Conservation (phyloP, 108 stramenopile species). For the Chaetoceros muelleri region DNA sequence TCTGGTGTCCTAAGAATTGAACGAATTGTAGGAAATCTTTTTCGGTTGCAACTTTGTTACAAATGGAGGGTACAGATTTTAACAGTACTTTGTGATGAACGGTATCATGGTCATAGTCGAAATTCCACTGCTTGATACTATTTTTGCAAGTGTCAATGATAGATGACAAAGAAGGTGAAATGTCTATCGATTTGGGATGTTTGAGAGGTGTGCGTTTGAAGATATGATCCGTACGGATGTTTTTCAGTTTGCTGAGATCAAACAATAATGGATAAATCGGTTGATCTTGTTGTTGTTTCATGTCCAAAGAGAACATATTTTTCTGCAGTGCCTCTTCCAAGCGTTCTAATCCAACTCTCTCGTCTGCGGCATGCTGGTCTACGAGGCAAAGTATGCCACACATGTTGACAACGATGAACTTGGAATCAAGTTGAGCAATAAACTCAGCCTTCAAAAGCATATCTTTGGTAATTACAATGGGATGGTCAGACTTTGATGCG, state of each 20-base stretch:
- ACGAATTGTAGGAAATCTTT: slow-evolving; percentile 25
- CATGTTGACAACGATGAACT: slow-evolving; percentile 33
- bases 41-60: slow-evolving; percentile 17
- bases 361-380: slow-evolving; percentile 43
- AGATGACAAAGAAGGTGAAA: slow-evolving; percentile 12
- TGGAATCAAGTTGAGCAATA: slow-evolving; percentile 26
- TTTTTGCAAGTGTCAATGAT: slow-evolving; percentile 9
- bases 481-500: not conserved
- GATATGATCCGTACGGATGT: slow-evolving; percentile 8
- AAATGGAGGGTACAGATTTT: slow-evolving; percentile 19
- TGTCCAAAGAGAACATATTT: slow-evolving; percentile 5
- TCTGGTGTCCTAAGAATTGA: slow-evolving; percentile 10
- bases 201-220: slow-evolving; percentile 9
- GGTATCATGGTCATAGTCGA: slow-evolving; percentile 13
- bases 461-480: slow-evolving; percentile 24
- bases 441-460: slow-evolving; percentile 25
- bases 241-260: slow-evolving; percentile 14
- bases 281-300: slow-evolving; percentile 8
- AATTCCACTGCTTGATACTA: slow-evolving; percentile 26
- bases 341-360: slow-evolving; percentile 25
- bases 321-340: slow-evolving; percentile 16
- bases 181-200: slow-evolving; percentile 11
- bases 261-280: no score
- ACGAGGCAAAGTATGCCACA: slow-evolving; percentile 19
- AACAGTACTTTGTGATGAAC: slow-evolving; percentile 10